A percentile compares a stretch with the other conserved stretches of the same genome.
phyloP scores from a whole-genome alignment of 306 rosid genomes.

The Corylus americana region DNA sequence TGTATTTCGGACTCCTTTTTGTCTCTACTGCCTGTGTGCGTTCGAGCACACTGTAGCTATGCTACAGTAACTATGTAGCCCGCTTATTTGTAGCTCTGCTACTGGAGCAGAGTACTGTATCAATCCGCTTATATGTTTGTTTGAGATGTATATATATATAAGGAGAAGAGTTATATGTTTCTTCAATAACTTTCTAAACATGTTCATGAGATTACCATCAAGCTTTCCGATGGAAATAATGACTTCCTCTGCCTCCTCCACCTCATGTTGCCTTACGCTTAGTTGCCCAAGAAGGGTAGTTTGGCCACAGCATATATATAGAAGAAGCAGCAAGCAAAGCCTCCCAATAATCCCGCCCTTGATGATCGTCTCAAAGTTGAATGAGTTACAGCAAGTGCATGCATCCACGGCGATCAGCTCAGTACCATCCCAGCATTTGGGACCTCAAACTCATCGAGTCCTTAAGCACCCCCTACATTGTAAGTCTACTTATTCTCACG shows the following conservation, averaged over 20 bases:
- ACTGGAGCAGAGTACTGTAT: too few species aligned
- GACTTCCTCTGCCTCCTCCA: background rate
- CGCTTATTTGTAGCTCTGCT: too few species aligned
- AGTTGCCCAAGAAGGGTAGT: background rate
- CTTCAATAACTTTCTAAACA: background rate
- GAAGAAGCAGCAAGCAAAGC: background rate
- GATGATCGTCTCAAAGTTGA: background rate
- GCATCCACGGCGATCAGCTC: conserved; percentile 30
- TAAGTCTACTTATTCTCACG: background rate
- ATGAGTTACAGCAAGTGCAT: background rate
- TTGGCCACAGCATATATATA: background rate
- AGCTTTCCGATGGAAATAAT: background rate
- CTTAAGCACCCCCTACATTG: conserved; percentile 22
- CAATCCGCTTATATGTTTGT: too few species aligned
- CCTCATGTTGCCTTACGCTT: background rate
- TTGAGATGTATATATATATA: too few species aligned
- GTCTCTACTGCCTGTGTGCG: too few species aligned
- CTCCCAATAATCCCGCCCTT: background rate
- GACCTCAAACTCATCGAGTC: conserved; percentile 25
- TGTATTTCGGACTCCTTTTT: too few species aligned
- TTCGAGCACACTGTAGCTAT: too few species aligned
- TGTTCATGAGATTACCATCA: background rate
- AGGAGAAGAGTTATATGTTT: background rate
- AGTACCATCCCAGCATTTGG: conserved; percentile 36
- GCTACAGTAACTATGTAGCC: too few species aligned